A percentile compares a stretch with the other conserved stretches of the same genome.
Conservation (phyloP, 768 basidiomycete species). For the Vararia minispora region DNA sequence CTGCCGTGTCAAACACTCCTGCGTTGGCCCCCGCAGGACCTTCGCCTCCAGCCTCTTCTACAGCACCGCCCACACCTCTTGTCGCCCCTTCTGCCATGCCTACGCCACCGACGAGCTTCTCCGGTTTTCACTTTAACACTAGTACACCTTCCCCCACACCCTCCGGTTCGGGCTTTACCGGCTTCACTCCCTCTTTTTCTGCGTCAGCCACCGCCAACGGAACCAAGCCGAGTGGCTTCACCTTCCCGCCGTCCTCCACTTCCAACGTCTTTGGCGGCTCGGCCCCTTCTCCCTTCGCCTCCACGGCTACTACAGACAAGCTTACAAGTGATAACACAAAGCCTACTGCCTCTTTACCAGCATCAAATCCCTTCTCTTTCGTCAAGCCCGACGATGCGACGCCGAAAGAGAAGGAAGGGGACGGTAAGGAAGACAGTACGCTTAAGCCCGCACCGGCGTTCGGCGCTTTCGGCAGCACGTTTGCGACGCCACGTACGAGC, state of each 20-base stretch:
- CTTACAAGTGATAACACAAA: no score
- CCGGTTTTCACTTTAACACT: constrained; percentile 22
- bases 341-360: no score
- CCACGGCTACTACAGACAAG: no score
- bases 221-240: not conserved
- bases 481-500: constrained; percentile 1
- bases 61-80: constrained; percentile 2
- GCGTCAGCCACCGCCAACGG: not conserved
- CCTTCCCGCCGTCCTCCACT: constrained; percentile 1
- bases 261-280: constrained; percentile 4
- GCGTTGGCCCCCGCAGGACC: not conserved
- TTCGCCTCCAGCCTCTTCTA: not conserved
- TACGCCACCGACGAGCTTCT: constrained; percentile 27
- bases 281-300: not conserved
- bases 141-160: constrained; percentile 15
- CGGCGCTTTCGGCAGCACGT: constrained; percentile 6
- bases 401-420: constrained; percentile 8
- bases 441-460: not conserved
- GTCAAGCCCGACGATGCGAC: constrained; percentile 5
- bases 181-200: constrained; percentile 7
- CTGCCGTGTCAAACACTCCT: constrained; percentile 1
- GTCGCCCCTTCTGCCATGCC: constrained; percentile 19
- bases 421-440: no score
- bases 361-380: constrained; percentile 6
- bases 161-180: not conserved